Percentiles rank a stretch among this genome's conserved stretches.
Evolutionary conservation across 1,284 basidiomycete genomes (phyloP).

Genomic region (Irpex lacteus): DNA sequence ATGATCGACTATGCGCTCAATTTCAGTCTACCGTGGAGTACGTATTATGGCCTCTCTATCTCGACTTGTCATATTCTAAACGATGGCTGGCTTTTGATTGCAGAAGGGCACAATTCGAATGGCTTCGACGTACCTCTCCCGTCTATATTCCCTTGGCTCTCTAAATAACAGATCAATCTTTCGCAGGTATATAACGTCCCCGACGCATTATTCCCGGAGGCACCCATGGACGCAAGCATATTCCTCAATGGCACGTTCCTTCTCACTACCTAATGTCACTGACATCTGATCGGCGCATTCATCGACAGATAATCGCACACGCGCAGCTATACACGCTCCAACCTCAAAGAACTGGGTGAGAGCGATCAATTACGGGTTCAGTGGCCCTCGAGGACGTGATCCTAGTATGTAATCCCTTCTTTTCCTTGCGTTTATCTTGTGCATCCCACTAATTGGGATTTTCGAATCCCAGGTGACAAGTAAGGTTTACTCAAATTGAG

Average conservation of each 20-base stretch:
- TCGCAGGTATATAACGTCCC: constrained; percentile 30
- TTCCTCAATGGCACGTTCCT: constrained; percentile 58
- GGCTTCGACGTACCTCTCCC: constrained; percentile 24
- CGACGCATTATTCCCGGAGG: constrained; percentile 33
- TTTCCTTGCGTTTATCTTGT: not conserved
- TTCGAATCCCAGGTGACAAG: not conserved
- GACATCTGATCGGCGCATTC: too few species aligned
- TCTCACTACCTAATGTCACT: not conserved
- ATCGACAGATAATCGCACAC: constrained; percentile 37
- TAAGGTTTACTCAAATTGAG: not conserved
- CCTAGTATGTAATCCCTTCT: not conserved
- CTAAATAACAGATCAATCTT: not conserved
- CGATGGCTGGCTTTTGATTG: not conserved
- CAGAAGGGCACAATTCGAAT: constrained; percentile 9
- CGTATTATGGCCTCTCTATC: constrained; percentile 3
- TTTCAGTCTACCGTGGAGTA: constrained; percentile 32
- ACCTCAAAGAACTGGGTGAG: constrained; percentile 57
- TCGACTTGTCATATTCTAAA: not conserved
- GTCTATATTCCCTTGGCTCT: not conserved
- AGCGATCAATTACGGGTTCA: constrained; percentile 27
- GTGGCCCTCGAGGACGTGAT: constrained; percentile 3
- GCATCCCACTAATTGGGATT: not conserved
- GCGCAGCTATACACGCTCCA: constrained; percentile 67
- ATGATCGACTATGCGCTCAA: constrained; percentile 35
- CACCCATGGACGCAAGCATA: constrained; percentile 28